phyloP scores from a whole-genome alignment of 208 protist genomes.

The Trypanosoma melophagium region DNA sequence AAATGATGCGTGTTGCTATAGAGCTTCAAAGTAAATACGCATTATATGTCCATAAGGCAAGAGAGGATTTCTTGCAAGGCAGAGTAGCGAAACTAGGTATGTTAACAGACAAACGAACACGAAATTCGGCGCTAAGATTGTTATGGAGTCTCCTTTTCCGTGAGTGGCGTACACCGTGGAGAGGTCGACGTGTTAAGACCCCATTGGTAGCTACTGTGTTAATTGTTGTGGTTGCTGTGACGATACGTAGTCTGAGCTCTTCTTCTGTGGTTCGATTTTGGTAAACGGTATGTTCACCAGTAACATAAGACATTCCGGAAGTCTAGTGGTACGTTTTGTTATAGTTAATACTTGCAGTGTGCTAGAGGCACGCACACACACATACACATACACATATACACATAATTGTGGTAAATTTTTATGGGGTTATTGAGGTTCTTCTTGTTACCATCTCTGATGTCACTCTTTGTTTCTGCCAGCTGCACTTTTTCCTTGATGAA shows the following conservation, averaged over 20 bases:
- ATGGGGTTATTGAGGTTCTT: no score
- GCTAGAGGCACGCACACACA: no score
- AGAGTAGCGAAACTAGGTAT: conserved; percentile 56
- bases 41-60: conserved; percentile 29
- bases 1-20: conserved; percentile 38
- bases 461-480: no score
- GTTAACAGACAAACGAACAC: conserved; percentile 57
- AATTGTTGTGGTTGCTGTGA: conserved; percentile 28
- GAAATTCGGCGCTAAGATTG: conserved; percentile 69
- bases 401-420: no score
- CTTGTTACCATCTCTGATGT: no score
- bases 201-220: conserved; percentile 32
- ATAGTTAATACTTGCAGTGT: no score
- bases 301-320: no score
- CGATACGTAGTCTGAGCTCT: conserved; percentile 1
- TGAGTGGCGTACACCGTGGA: conserved; percentile 71
- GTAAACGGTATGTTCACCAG: background rate
- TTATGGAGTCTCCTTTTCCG: conserved; percentile 65
- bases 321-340: no score
- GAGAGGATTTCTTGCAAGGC: conserved; percentile 53
- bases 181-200: background rate
- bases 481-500: no score
- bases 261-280: conserved; percentile 5
- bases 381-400: no score
- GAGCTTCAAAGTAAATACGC: conserved; percentile 33